These are phyloP conservation scores for Penicillium sclerotiorum DNA, from an alignment of 2,329 filamentous ascomycete species.

Conservation along the genomic window DNA sequence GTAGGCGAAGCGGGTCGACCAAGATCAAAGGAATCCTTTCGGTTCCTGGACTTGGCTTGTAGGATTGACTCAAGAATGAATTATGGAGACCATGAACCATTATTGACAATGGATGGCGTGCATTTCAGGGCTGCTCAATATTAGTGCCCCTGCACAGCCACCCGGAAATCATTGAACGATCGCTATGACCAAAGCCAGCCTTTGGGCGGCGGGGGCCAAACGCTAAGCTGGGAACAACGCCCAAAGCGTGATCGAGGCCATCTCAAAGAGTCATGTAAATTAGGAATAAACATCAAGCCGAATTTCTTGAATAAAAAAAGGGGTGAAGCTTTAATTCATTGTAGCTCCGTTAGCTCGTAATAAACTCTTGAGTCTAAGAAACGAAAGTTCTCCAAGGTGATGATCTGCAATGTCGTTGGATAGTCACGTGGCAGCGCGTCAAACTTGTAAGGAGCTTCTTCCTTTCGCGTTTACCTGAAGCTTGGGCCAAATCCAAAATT, in stretches of 20 bases:
- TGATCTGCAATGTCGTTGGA: slow-evolving; percentile 6
- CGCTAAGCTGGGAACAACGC: slow-evolving; percentile 2
- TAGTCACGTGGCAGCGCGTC: slow-evolving; percentile 14
- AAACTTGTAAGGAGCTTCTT: slow-evolving; percentile 7
- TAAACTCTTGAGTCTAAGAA: neutral
- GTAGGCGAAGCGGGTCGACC: no score
- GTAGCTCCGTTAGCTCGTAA: neutral
- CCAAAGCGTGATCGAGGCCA: neutral
- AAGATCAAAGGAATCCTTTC: no score
- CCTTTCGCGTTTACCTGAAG: neutral
- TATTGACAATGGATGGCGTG: neutral
- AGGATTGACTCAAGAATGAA: neutral
- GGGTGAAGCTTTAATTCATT: no score
- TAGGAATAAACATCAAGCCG: no score
- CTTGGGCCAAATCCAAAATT: neutral
- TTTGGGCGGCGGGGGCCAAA: neutral
- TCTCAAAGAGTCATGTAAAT: no score
- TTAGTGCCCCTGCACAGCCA: neutral
- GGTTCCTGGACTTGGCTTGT: no score
- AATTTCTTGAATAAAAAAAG: no score
- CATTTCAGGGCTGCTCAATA: neutral
- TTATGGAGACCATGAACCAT: neutral
- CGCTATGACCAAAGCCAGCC: slow-evolving; percentile 10
- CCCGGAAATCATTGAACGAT: slow-evolving; percentile 8
- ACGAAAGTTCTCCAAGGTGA: neutral